Evolutionary conservation across 139 green algal species (phyloP).

Genomic region (Deuterostichococcus epilithicus): DNA sequence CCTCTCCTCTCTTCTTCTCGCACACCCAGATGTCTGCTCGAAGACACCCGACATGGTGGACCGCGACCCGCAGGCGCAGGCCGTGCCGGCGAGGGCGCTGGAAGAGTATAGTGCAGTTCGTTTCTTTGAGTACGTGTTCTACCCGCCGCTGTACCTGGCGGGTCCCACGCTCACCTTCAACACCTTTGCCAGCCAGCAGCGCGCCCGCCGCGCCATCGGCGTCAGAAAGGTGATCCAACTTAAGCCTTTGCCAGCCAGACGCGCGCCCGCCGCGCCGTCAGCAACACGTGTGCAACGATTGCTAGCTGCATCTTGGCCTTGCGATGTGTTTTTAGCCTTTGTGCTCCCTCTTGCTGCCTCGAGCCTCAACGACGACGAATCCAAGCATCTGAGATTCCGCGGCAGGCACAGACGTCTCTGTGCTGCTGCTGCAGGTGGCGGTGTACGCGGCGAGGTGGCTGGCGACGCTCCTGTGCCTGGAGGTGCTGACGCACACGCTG

Average conservation of each 20-base stretch:
- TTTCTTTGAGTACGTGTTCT: conserved; percentile 75
- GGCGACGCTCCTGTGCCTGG: conserved; percentile 53
- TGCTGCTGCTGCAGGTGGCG: conserved; percentile 25
- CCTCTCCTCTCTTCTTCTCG: too few species aligned
- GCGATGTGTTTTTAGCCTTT: too few species aligned
- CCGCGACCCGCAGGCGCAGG: conserved; percentile 3
- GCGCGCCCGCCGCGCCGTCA: too few species aligned
- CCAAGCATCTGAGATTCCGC: too few species aligned
- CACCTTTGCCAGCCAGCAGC: conserved; percentile 71
- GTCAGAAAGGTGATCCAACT: background rate
- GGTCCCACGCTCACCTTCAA: conserved; percentile 85
- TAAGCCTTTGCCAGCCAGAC: too few species aligned
- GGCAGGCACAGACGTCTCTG: too few species aligned
- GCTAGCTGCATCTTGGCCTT: too few species aligned
- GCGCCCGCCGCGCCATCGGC: background rate
- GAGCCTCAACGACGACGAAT: too few species aligned
- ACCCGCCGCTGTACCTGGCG: conserved; percentile 91
- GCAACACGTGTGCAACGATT: too few species aligned
- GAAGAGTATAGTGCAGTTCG: conserved; percentile 30
- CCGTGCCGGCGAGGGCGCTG: conserved; percentile 7
- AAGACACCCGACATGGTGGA: background rate
- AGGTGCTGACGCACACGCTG: conserved; percentile 74
- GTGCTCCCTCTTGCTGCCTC: too few species aligned
- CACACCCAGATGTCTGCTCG: too few species aligned
- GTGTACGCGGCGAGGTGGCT: conserved; percentile 52